These are phyloP conservation scores for Diaporthe sp. DNA, from an alignment of 2,329 filamentous ascomycete genomes.

Conservation along the genomic window DNA sequence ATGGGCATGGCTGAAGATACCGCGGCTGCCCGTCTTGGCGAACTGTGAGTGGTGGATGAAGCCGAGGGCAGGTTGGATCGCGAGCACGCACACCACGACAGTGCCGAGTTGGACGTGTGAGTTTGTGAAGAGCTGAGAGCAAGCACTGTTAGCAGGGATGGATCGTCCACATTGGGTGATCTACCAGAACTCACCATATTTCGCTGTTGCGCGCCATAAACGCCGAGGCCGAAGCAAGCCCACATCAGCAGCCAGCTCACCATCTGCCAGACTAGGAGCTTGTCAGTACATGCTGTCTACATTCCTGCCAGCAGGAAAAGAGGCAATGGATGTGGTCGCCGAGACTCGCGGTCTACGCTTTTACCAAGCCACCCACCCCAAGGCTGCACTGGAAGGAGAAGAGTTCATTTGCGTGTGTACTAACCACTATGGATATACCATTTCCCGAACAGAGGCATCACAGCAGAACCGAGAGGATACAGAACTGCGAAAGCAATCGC, in stretches of 20 bases:
- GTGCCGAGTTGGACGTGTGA: constrained; percentile 71
- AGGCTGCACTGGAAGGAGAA: background rate
- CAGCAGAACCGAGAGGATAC: constrained; percentile 71
- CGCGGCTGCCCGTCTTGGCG: constrained; percentile 61
- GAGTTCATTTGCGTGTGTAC: constrained; percentile 17
- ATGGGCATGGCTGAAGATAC: constrained; percentile 68
- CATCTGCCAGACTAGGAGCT: constrained; percentile 57
- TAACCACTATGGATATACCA: constrained; percentile 69
- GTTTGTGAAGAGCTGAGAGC: constrained; percentile 63
- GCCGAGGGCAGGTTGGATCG: constrained; percentile 71
- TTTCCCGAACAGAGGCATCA: constrained; percentile 71
- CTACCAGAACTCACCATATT: constrained; percentile 53
- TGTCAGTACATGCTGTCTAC: background rate
- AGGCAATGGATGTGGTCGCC: background rate
- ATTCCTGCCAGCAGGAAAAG: background rate
- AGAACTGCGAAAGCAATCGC: constrained; percentile 69
- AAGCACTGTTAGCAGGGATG: background rate
- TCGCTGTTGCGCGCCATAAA: constrained; percentile 59
- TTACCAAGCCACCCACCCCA: constrained; percentile 8
- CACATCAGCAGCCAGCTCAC: constrained; percentile 71
- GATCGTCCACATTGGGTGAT: background rate
- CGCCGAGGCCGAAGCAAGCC: constrained; percentile 71
- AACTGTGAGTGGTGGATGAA: constrained; percentile 70
- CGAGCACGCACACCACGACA: constrained; percentile 66
- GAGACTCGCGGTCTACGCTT: background rate